Percentiles rank a stretch among this genome's conserved stretches.
These are phyloP conservation scores for Lolium multiflorum DNA, from an alignment of 176 grass and related monocot genomes.

Conservation along the genomic window DNA sequence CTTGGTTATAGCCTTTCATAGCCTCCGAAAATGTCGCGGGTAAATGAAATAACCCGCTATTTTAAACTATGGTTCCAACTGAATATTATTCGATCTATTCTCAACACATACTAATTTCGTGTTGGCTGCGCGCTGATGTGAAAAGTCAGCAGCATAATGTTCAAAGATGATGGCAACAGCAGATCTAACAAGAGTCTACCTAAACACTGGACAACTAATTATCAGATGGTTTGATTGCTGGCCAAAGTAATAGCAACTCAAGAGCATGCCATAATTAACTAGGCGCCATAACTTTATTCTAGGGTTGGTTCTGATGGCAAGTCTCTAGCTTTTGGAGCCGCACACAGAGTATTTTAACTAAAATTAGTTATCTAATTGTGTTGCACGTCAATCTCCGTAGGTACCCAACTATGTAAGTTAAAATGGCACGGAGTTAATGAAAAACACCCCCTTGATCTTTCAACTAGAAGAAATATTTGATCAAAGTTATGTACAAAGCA, in stretches of 20 bases:
- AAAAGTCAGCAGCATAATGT: conserved; percentile 26
- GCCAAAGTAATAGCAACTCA: conserved; percentile 28
- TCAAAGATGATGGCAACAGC: conserved; percentile 46
- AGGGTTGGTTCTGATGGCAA: conserved; percentile 51
- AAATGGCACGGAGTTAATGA: background rate
- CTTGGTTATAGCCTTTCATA: no score
- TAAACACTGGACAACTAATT: conserved; percentile 44
- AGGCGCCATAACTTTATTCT: conserved; percentile 15
- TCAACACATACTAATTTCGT: no score
- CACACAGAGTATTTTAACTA: background rate
- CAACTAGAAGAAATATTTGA: no score
- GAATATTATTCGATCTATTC: no score
- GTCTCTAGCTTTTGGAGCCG: conserved; percentile 52
- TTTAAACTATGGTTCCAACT: no score
- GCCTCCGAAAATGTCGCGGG: no score
- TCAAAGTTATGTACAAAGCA: no score
- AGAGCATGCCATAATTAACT: conserved; percentile 5
- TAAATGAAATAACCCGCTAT: no score
- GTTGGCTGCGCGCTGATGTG: background rate
- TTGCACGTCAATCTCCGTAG: background rate
- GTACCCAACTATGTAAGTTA: background rate
- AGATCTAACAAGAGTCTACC: conserved; percentile 18
- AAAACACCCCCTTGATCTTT: background rate
- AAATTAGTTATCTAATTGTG: background rate
- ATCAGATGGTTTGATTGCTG: conserved; percentile 47